A percentile compares a stretch with the other conserved stretches of the same genome.
Evolutionary conservation across 257 asterid species (phyloP).

Genomic region (Nicotiana otophora): DNA sequence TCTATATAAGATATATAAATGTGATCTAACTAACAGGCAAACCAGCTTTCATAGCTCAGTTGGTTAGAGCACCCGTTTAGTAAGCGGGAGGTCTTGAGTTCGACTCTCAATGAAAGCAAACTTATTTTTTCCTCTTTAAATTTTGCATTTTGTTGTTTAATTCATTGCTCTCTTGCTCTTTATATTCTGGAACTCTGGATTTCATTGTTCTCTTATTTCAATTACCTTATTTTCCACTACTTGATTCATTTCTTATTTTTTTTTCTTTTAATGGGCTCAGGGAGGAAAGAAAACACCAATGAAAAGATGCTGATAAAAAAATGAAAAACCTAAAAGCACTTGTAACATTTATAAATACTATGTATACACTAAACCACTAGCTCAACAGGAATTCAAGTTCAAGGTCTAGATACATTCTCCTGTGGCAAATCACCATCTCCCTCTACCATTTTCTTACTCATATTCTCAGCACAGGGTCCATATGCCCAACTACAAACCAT

Average conservation of each 20-base stretch:
- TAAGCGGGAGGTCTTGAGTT: conserved; percentile 45
- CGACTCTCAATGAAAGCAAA: conserved; percentile 37
- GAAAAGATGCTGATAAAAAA: background rate
- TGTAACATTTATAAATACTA: background rate
- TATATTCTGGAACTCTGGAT: too few relatives aligned
- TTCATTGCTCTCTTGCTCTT: too few relatives aligned
- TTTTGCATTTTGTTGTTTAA: too few relatives aligned
- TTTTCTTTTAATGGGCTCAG: background rate
- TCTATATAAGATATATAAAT: fast-evolving
- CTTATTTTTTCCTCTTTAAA: fast-evolving
- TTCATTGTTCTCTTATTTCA: too few relatives aligned
- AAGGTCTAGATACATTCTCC: conserved; percentile 14
- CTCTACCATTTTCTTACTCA: conserved; percentile 11
- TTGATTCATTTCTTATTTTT: background rate
- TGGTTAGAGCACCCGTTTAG: conserved; percentile 50
- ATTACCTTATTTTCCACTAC: background rate
- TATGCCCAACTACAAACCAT: conserved; percentile 46
- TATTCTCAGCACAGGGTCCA: conserved; percentile 39
- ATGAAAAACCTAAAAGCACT: background rate
- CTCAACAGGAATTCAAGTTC: background rate
- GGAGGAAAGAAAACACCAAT: background rate
- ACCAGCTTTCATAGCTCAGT: background rate
- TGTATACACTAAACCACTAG: background rate
- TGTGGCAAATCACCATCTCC: conserved; percentile 13
- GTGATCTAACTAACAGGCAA: fast-evolving